Percentiles rank a stretch among this genome's conserved stretches.
phyloP scores from a whole-genome alignment of 345 rosid species.

The Luvunga scandens region DNA sequence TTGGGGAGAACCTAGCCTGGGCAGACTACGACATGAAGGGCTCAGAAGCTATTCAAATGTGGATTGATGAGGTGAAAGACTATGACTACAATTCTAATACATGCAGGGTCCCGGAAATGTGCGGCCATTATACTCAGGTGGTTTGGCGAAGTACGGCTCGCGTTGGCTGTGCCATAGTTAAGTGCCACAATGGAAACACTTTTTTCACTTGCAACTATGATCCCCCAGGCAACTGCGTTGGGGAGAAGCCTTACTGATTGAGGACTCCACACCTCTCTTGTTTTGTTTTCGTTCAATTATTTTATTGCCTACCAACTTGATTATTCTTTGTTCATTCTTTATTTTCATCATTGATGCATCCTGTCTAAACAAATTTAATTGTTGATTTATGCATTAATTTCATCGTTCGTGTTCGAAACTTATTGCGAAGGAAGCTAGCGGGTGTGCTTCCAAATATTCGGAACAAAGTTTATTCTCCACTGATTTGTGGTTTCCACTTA shows the following conservation, averaged over 20 bases:
- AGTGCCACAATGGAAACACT: neutral
- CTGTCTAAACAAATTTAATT: no score
- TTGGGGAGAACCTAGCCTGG: constrained; percentile 58
- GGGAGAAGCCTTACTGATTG: neutral
- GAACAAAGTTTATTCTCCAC: no score
- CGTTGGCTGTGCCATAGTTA: neutral
- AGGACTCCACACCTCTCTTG: no score
- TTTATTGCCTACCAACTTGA: no score
- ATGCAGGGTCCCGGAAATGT: constrained; percentile 38
- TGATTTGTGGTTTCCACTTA: no score
- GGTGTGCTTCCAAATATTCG: no score
- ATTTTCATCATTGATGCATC: no score
- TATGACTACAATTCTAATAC: constrained; percentile 46
- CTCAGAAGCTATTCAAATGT: constrained; percentile 43
- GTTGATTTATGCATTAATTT: no score
- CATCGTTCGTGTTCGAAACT: no score
- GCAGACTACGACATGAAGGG: constrained; percentile 33
- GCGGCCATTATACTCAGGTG: constrained; percentile 68
- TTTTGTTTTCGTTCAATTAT: no score
- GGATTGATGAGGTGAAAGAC: constrained; percentile 45
- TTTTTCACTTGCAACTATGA: neutral
- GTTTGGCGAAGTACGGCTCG: constrained; percentile 40
- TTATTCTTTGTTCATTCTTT: no score
- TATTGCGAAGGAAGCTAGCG: no score
- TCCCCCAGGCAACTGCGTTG: neutral